Evolutionary conservation across 2,329 filamentous ascomycete species (phyloP), one percentile per base, ranked within the genome.

Genomic region (Orbilia brochopaga): DNA sequence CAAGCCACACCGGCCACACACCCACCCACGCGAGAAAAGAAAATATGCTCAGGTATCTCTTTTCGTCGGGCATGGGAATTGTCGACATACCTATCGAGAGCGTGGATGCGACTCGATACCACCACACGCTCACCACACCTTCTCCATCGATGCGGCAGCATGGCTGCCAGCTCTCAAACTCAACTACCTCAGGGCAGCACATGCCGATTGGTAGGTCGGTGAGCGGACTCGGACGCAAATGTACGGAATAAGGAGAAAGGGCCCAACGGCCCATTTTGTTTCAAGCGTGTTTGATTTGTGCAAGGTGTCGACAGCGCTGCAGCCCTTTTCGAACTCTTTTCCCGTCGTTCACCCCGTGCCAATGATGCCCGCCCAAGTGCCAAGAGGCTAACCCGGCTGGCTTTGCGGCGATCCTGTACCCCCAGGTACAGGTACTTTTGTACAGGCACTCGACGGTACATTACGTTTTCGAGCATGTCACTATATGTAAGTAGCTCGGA

Each of bases 211-310:
- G 53, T 27, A 8, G 27, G 27, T 8, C 3, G 27, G 27, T 32
- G 27, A 21, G 23, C 44, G 30, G 56, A 61, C 52, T 37, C 48
- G 63, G 66, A 32, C 27, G 66, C 30, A 63, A 21, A 53, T 60
- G 53, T 64, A 54, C 66, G 60, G 56, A 70, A 70, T 70, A 70
- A 42, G 66, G 66, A 70, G 66, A 70, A 70, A n/a, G n/a, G 21
- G 51, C 21, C 50, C 66, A 70, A 60, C 59, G 50, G 66, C 53
- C 51, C 44, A 64, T 63, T 60, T 32, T 64, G 66, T 70, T 70
- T 70, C 66, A 70, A 70, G 59, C 66, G 19, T 64, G 66, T 70
- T 70, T 70, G 59, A 64, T 58, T 56, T n/a, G 37, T 55, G 63
- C 66, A 70, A 56, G 66, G 66, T 60, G 62, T 53, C 54, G 54